Evolutionary conservation across 2,329 filamentous ascomycete species (phyloP), one percentile per base, ranked within the genome.

Genomic region (Exserohilum turcica): DNA sequence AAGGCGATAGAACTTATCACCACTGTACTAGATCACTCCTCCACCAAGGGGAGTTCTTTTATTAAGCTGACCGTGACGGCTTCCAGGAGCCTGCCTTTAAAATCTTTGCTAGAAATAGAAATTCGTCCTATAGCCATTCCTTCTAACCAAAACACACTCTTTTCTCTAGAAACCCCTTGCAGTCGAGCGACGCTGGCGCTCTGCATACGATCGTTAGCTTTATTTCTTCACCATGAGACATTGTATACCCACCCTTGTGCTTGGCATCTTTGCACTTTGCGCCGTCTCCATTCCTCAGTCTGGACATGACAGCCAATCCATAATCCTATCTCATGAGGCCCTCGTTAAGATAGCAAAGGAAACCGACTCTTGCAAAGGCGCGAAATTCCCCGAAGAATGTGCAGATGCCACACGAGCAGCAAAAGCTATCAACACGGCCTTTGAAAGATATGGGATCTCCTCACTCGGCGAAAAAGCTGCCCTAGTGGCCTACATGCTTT

Each of bases 401-500:
- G 63, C 59, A 13, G 60, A 66, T 2, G 84, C 87, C n/a, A 72
- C 72, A 7, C 77, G 84, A 61, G 87, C 86, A 2, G 87, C 83
- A 0, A 78, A 80, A 1, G 78, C 75, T 60, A 79, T 92, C 56
- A 75, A 77, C 64, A 60, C 74, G 5, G 81, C 84, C 31, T 86
- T 92, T 72, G 50, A 65, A 18, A 73, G 78, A 9, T 88, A 90
- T 77, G 59, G 70, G 2, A 77, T 92, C 63, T 79, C 74, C 43
- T 71, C 72, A 28, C 73, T 76, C 19, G 81, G 79, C 18, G 84
- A 88, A 63, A 86, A 88, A 68, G 90, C 89, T 7, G 89, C 86
- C 16, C 73, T 92, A n/a, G 68, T 94, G 37, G 80, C 86, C 12
- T 78, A 91, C 66, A 87, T 90, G 77, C 84, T 87, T 10, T 86